Percentiles rank a stretch among this genome's conserved stretches.
phyloP scores from a whole-genome alignment of 2,329 filamentous ascomycete species.

The Aspergillus intermedius region DNA sequence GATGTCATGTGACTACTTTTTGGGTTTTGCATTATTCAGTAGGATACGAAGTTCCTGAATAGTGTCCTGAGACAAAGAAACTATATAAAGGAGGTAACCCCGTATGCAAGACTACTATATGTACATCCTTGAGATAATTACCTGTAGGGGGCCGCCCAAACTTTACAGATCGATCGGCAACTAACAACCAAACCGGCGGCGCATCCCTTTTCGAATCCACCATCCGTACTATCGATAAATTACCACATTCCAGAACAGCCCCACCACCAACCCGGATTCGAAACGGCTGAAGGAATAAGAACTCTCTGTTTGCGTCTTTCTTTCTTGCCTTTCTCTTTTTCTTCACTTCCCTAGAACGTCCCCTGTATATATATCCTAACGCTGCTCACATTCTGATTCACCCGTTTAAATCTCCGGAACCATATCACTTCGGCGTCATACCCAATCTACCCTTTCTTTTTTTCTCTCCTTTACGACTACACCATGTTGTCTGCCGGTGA shows the following conservation, averaged over 20 bases:
- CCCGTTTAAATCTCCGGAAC: not conserved
- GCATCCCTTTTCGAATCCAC: not conserved
- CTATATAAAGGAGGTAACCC: not conserved
- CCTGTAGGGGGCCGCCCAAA: no score
- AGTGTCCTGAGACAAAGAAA: not conserved
- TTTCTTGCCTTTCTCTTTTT: constrained; percentile 1
- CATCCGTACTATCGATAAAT: not conserved
- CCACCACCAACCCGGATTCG: not conserved
- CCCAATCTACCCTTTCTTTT: constrained; percentile 1
- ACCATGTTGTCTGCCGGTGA: constrained; percentile 39
- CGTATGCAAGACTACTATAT: not conserved
- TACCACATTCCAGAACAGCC: not conserved
- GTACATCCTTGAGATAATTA: no score
- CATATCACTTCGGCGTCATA: constrained; percentile 14
- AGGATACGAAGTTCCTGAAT: not conserved
- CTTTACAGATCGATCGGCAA: constrained; percentile 17
- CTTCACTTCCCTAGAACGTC: constrained; percentile 1
- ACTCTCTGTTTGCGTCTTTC: not conserved
- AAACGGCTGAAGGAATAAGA: not conserved
- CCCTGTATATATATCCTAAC: not conserved
- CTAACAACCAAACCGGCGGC: constrained; percentile 24
- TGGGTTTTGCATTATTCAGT: not conserved
- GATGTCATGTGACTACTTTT: not conserved
- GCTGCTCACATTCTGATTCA: not conserved
- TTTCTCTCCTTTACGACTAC: constrained; percentile 6